phyloP scores from a whole-genome alignment of 306 rosid genomes.

The Begonia loranthoides region DNA sequence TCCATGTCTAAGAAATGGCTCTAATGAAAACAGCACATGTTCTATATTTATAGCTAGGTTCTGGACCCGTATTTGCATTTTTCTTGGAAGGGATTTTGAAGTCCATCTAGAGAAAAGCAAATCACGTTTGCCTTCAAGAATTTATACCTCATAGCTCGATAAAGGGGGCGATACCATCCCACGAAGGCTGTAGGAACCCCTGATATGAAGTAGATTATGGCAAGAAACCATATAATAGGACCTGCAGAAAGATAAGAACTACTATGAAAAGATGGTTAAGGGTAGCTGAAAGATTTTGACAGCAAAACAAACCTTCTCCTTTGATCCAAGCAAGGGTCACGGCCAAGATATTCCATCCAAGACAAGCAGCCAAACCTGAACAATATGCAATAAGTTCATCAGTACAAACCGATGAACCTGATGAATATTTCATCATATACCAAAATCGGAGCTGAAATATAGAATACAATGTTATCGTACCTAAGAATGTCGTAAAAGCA shows the following conservation, averaged over 20 bases:
- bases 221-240: conserved; percentile 73
- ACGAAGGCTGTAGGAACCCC: conserved; percentile 68
- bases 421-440: not conserved
- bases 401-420: conserved; percentile 2
- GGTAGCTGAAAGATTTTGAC: conserved; percentile 5
- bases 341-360: conserved; percentile 74
- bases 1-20: not conserved
- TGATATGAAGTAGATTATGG: conserved; percentile 60
- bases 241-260: conserved; percentile 31
- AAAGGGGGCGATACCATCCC: conserved; percentile 97
- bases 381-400: conserved; percentile 13
- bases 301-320: conserved; percentile 61
- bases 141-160: conserved; percentile 79
- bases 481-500: conserved; percentile 82
- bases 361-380: conserved; percentile 64
- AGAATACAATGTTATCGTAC: conserved; percentile 33
- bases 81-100: not conserved
- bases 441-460: not conserved
- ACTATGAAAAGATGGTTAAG: conserved; percentile 11
- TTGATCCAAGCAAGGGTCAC: conserved; percentile 67
- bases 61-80: not conserved
- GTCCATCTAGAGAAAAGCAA: not conserved
- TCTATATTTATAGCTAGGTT: no score
- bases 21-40: not conserved
- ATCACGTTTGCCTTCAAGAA: not conserved